phyloP scores from a whole-genome alignment of 495 filamentous ascomycete species.

The Xylaria telfairii region DNA sequence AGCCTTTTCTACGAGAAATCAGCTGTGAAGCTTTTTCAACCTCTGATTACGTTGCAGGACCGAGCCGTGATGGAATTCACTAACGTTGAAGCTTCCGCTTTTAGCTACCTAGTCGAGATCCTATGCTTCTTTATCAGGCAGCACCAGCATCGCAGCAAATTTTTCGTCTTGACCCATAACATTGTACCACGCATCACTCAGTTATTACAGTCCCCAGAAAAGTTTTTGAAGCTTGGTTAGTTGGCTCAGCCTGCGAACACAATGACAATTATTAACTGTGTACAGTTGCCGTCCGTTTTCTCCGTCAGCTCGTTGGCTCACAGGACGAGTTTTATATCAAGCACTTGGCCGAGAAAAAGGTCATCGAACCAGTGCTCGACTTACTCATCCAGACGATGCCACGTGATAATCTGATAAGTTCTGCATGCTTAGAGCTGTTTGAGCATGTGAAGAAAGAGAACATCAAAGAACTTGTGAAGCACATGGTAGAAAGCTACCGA shows the following conservation, averaged over 20 bases:
- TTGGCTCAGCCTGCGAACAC: constrained; percentile 20
- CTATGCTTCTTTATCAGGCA: constrained; percentile 93
- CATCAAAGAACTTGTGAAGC: constrained; percentile 78
- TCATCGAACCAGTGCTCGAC: constrained; percentile 87
- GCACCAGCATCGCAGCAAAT: constrained; percentile 84
- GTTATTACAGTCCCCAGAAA: constrained; percentile 83
- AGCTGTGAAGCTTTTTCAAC: constrained; percentile 83
- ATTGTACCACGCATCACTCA: constrained; percentile 82
- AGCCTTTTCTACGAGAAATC: constrained; percentile 90
- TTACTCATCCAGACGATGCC: constrained; percentile 91
- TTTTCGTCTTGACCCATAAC: constrained; percentile 81
- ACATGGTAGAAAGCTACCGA: constrained; percentile 88
- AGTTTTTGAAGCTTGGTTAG: constrained; percentile 90
- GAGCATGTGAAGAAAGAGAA: constrained; percentile 87
- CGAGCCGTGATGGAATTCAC: constrained; percentile 59
- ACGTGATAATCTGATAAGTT: constrained; percentile 93
- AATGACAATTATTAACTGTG: neutral
- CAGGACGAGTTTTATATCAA: constrained; percentile 93
- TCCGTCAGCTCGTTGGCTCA: constrained; percentile 83
- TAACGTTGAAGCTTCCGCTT: constrained; percentile 84
- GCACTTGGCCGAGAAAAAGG: constrained; percentile 81
- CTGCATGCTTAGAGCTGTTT: constrained; percentile 95
- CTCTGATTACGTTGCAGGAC: constrained; percentile 80
- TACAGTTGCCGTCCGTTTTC: constrained; percentile 89
- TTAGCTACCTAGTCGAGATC: constrained; percentile 90